Evolutionary conservation across 164 flowering plant species (phyloP).

Genomic region (Cinnamomum chago): DNA sequence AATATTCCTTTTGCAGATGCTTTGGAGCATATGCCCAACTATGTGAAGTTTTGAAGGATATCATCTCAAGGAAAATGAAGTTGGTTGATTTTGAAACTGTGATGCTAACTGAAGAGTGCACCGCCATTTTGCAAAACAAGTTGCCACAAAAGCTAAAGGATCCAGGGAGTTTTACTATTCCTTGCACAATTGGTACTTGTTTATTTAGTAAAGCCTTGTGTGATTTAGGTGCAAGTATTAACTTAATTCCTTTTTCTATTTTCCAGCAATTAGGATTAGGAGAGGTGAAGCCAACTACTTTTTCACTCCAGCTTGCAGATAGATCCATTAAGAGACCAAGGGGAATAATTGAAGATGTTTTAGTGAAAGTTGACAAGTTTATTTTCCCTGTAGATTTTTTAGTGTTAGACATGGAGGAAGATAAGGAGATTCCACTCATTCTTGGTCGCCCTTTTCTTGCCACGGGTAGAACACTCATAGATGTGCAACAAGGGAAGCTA

Average conservation of each 20-base stretch:
- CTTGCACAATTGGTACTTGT: slow-evolving; percentile 3
- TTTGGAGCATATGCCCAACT: background rate
- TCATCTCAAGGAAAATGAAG: background rate
- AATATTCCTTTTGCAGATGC: slow-evolving; percentile 4
- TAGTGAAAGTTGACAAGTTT: background rate
- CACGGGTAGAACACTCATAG: background rate
- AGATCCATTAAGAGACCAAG: too few relatives aligned
- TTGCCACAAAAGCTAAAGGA: slow-evolving; percentile 2
- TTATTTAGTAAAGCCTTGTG: background rate
- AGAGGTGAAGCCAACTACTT: background rate
- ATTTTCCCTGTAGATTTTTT: background rate
- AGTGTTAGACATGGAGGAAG: background rate
- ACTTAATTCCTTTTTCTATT: background rate
- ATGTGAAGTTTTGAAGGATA: background rate
- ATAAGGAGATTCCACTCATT: background rate
- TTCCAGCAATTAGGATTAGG: background rate
- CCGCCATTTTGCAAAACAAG: background rate
- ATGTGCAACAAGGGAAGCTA: too few relatives aligned
- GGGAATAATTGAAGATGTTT: too few relatives aligned
- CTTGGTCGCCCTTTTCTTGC: background rate
- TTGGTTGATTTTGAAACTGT: too few relatives aligned
- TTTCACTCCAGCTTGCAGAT: background rate
- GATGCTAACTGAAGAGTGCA: too few relatives aligned
- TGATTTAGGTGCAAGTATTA: slow-evolving; percentile 3
- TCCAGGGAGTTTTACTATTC: background rate